Evolutionary conservation across 2,329 filamentous ascomycete genomes (phyloP).

Genomic region (Tolypocladium tundrense): DNA sequence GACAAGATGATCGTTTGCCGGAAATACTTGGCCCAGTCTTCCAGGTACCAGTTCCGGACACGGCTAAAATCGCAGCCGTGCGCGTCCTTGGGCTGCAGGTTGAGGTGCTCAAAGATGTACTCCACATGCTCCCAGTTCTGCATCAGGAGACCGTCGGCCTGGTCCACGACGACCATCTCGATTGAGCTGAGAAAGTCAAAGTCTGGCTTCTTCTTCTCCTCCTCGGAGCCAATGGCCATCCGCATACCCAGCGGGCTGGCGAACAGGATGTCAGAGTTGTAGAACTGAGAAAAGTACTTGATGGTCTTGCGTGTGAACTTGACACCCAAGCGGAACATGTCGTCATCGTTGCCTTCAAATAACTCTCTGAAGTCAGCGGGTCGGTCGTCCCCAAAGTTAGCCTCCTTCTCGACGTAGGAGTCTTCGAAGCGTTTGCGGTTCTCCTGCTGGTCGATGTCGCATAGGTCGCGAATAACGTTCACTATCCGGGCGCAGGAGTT

Average conservation of each 20-base stretch:
- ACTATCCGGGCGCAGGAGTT: conserved; percentile 74
- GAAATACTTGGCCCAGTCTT: conserved; percentile 67
- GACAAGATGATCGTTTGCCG: conserved; percentile 79
- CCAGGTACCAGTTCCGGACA: conserved; percentile 86
- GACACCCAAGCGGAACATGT: conserved; percentile 91
- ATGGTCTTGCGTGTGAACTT: conserved; percentile 95
- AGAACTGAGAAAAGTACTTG: conserved; percentile 92
- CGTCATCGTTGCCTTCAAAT: conserved; percentile 91
- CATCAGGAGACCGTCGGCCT: conserved; percentile 88
- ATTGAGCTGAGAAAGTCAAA: conserved; percentile 90
- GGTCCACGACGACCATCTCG: conserved; percentile 81
- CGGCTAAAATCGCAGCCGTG: conserved; percentile 92
- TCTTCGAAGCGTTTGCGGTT: conserved; percentile 90
- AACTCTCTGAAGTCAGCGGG: conserved; percentile 81
- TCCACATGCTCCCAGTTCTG: conserved; percentile 98
- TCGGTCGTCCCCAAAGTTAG: conserved; percentile 59
- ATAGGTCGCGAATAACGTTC: conserved; percentile 65
- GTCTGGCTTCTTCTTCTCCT: conserved; percentile 52
- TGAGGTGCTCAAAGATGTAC: conserved; percentile 84
- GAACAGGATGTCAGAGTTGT: conserved; percentile 90
- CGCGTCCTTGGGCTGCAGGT: conserved; percentile 77
- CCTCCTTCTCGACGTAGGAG: conserved; percentile 58
- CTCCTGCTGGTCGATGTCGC: conserved; percentile 81
- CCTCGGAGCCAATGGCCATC: conserved; percentile 78
- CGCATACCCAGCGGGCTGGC: conserved; percentile 83